These are phyloP conservation scores for Wilhelminamyces savonicus DNA, from an alignment of 805 yeast genomes.

Conservation along the genomic window DNA sequence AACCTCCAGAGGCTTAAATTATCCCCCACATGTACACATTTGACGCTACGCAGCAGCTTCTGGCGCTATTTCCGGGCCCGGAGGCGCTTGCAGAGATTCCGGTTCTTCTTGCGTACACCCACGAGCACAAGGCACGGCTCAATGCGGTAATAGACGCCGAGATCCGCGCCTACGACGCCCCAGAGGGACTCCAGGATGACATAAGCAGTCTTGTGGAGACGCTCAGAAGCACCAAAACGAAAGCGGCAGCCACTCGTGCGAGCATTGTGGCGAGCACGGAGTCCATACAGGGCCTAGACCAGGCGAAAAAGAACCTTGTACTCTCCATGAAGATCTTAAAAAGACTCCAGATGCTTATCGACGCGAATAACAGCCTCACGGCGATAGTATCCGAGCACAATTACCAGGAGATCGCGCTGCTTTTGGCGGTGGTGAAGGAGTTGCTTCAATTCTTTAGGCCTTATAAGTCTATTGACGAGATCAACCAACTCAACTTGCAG, in stretches of 20 bases:
- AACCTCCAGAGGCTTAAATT: too few relatives aligned
- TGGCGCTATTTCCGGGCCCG: slow-evolving; percentile 19
- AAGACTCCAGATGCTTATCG: slow-evolving; percentile 78
- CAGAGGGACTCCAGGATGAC: slow-evolving; percentile 20
- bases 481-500: slow-evolving; percentile 56
- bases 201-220: slow-evolving; percentile 36
- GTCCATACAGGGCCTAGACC: slow-evolving; percentile 72
- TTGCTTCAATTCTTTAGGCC: slow-evolving; percentile 68
- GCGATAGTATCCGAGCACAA: slow-evolving; percentile 39
- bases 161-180: slow-evolving; percentile 22
- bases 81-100: slow-evolving; percentile 47
- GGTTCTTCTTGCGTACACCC: slow-evolving; percentile 42
- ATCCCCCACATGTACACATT: too few relatives aligned
- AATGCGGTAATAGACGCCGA: slow-evolving; percentile 37
- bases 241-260: slow-evolving; percentile 51
- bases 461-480: slow-evolving; percentile 77
- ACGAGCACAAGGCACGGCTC: slow-evolving; percentile 44
- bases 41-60: background rate
- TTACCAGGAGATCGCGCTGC: slow-evolving; percentile 50
- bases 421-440: slow-evolving; percentile 68
- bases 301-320: slow-evolving; percentile 77
- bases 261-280: slow-evolving; percentile 67
- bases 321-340: slow-evolving; percentile 81
- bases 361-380: slow-evolving; percentile 61
- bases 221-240: slow-evolving; percentile 40